phyloP scores from a whole-genome alignment of 2,329 filamentous ascomycete species.

The Chalaropsis ovoidea region DNA sequence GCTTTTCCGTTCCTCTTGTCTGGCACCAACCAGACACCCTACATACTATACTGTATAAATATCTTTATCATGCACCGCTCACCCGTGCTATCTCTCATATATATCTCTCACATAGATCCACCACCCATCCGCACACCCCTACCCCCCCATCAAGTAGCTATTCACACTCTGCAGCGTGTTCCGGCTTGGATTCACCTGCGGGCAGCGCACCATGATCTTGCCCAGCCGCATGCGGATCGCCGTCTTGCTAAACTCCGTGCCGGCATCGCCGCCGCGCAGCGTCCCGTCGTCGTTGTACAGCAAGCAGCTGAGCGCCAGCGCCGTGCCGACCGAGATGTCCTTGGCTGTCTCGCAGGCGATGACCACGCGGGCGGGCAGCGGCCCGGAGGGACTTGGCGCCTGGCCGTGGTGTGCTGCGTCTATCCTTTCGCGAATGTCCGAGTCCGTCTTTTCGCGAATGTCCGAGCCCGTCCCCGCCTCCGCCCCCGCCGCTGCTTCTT shows the following conservation, averaged over 20 bases:
- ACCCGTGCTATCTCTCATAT: too few relatives aligned
- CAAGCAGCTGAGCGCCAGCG: constrained; percentile 65
- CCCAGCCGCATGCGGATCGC: constrained; percentile 67
- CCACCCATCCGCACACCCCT: not conserved
- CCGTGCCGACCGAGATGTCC: constrained; percentile 68
- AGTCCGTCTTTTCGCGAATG: too few relatives aligned
- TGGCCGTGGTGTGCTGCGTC: too few relatives aligned
- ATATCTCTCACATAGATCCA: too few relatives aligned
- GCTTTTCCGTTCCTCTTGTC: constrained; percentile 28
- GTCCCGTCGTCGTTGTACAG: constrained; percentile 57
- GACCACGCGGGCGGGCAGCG: constrained; percentile 33
- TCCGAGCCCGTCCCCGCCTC: not conserved
- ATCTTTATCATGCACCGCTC: not conserved
- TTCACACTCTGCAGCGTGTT: constrained; percentile 86
- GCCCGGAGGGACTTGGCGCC: not conserved
- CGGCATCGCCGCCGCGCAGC: constrained; percentile 29
- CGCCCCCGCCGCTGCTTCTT: not conserved
- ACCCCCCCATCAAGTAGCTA: constrained; percentile 65
- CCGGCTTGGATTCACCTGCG: constrained; percentile 72
- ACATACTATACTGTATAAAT: constrained; percentile 3
- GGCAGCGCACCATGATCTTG: constrained; percentile 70
- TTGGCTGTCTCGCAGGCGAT: constrained; percentile 67
- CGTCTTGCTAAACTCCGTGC: constrained; percentile 52
- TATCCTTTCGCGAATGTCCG: too few relatives aligned
- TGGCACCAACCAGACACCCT: not conserved